Conservation (phyloP, 331 rosid genomes). For the Rosa hybrid region DNA sequence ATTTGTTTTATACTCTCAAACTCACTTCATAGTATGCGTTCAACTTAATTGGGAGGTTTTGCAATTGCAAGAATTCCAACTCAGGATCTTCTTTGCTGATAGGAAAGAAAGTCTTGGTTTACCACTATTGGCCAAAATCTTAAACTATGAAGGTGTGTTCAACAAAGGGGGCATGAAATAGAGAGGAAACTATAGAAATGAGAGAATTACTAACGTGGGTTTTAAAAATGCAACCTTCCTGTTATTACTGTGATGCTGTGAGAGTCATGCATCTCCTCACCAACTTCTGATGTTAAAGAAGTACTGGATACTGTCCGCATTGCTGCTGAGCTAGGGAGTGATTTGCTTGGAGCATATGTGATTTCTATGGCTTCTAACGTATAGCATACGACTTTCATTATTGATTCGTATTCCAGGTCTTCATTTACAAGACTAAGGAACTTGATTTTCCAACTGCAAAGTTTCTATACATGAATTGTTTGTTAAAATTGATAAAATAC, state of each 20-base stretch:
- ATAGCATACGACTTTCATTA: constrained; percentile 29
- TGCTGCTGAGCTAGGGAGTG: constrained; percentile 92
- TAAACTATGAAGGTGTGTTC: too few relatives aligned
- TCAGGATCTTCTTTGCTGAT: background rate
- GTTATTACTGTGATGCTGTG: background rate
- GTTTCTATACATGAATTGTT: constrained; percentile 1
- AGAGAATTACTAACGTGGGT: background rate
- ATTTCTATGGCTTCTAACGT: constrained; percentile 96
- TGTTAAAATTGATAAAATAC: background rate
- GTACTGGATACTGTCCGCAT: constrained; percentile 75
- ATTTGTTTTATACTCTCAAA: background rate
- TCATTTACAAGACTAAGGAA: constrained; percentile 5
- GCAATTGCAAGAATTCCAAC: background rate
- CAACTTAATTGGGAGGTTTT: background rate
- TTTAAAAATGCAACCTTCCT: background rate
- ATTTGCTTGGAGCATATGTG: constrained; percentile 92
- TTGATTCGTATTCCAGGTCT: constrained; percentile 20
- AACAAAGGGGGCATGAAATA: background rate
- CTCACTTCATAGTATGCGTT: background rate
- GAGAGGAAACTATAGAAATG: background rate
- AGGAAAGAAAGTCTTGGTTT: background rate
- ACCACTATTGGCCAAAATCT: too few relatives aligned
- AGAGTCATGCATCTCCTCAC: background rate
- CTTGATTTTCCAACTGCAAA: background rate
- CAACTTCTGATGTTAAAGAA: constrained; percentile 65